These are phyloP conservation scores for Ramalina intermedia DNA, from an alignment of 495 filamentous ascomycete species.

Conservation along the genomic window DNA sequence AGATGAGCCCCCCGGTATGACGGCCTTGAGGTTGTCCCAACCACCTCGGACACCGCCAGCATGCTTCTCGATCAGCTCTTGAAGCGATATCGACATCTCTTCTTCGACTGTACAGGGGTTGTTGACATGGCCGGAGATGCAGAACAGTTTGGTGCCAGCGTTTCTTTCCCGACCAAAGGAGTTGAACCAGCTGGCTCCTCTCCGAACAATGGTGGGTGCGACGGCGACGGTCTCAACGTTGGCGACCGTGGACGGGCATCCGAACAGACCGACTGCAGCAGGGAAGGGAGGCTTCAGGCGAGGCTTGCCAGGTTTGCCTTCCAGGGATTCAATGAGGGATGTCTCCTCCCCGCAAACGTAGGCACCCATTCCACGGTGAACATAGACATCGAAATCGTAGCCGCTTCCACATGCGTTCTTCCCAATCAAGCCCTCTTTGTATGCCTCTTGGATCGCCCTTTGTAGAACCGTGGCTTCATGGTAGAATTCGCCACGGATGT, in stretches of 20 bases:
- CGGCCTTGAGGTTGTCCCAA: slow-evolving; percentile 91
- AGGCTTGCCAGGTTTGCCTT: slow-evolving; percentile 97
- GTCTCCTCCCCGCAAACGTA: slow-evolving; percentile 98
- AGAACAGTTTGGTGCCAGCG: slow-evolving; percentile 92
- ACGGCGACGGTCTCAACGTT: slow-evolving; percentile 97
- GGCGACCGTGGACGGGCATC: slow-evolving; percentile 92
- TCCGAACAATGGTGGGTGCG: slow-evolving; percentile 86
- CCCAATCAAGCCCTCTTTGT: slow-evolving; percentile 81
- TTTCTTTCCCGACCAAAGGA: slow-evolving; percentile 89
- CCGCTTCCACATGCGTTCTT: slow-evolving; percentile 95
- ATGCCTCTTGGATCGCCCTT: slow-evolving; percentile 92
- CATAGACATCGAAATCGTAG: slow-evolving; percentile 94
- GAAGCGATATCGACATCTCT: slow-evolving; percentile 92
- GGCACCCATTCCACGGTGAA: slow-evolving; percentile 93
- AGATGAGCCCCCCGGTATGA: slow-evolving; percentile 93
- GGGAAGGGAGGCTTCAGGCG: slow-evolving; percentile 98
- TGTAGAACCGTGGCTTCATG: slow-evolving; percentile 91
- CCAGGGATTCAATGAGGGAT: slow-evolving; percentile 90
- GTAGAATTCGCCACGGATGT: slow-evolving; percentile 98
- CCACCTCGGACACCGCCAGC: slow-evolving; percentile 91
- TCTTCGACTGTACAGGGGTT: slow-evolving; percentile 96
- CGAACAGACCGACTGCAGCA: slow-evolving; percentile 90
- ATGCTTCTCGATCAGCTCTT: slow-evolving; percentile 93
- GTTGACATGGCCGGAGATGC: slow-evolving; percentile 97
- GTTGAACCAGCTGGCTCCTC: slow-evolving; percentile 85